These are phyloP conservation scores for Starmera dryadoides DNA, from an alignment of 805 yeast species.

Conservation along the genomic window DNA sequence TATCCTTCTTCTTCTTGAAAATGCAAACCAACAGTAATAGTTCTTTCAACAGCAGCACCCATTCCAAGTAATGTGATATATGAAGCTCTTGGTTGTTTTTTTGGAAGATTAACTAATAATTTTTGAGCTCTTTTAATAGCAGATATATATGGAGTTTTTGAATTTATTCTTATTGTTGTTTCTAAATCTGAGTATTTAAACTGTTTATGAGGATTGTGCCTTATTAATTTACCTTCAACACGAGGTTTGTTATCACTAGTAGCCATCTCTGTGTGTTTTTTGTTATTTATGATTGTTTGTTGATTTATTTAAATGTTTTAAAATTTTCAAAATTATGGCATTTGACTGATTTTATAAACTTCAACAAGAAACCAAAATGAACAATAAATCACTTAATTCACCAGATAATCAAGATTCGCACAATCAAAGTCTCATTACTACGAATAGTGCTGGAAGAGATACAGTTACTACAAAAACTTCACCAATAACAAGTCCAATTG, in stretches of 20 bases:
- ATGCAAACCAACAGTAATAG: conserved; percentile 53
- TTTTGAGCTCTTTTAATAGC: conserved; percentile 61
- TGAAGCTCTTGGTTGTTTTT: conserved; percentile 31
- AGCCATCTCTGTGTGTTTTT: neutral
- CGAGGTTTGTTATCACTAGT: conserved; percentile 3
- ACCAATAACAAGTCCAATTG: conserved; percentile 4
- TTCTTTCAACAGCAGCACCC: conserved; percentile 66
- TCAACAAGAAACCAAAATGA: neutral
- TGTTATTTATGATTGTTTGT: too few relatives aligned
- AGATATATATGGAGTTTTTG: conserved; percentile 64
- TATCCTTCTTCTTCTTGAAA: conserved; percentile 44
- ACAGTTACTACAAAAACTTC: neutral
- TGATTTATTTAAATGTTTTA: too few relatives aligned
- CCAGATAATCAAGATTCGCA: neutral
- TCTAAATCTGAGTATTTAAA: conserved; percentile 37
- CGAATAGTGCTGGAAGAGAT: conserved; percentile 2
- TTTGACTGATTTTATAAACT: neutral
- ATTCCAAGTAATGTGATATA: conserved; percentile 61
- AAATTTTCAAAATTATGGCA: too few relatives aligned
- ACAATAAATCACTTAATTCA: neutral
- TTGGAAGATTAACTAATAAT: conserved; percentile 38
- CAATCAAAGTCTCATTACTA: conserved; percentile 5
- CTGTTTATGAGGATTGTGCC: conserved; percentile 45
- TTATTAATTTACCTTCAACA: conserved; percentile 33
- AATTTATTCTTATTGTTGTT: conserved; percentile 49